Evolutionary conservation across 2,329 filamentous ascomycete genomes (phyloP).

Genomic region (Cephalotrichum gorgonifer): DNA sequence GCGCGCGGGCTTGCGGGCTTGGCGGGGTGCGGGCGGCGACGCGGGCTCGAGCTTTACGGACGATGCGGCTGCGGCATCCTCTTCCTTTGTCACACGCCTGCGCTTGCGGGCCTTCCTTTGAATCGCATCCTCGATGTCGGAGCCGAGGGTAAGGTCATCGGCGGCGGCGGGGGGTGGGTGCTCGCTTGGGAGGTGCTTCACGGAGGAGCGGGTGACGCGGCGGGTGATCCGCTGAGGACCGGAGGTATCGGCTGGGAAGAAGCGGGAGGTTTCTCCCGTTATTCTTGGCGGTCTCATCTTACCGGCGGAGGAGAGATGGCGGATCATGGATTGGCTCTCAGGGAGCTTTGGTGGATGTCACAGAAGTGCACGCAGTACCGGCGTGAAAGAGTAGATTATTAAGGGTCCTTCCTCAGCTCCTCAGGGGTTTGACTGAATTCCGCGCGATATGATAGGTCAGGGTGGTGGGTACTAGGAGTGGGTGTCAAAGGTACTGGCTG

Average conservation of each 20-base stretch:
- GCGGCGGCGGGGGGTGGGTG: not conserved
- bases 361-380: too few relatives aligned
- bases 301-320: not conserved
- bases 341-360: too few relatives aligned
- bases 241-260: constrained; percentile 12
- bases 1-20: constrained; percentile 35
- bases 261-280: constrained; percentile 6
- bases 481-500: not conserved
- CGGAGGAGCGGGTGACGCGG: constrained; percentile 12
- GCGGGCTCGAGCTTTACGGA: constrained; percentile 10
- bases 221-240: constrained; percentile 2
- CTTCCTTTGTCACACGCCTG: constrained; percentile 15
- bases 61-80: too few relatives aligned
- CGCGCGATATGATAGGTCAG: not conserved
- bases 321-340: not conserved
- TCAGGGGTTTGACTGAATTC: not conserved
- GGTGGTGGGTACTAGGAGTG: not conserved
- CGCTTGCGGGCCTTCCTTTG: constrained; percentile 19
- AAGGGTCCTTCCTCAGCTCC: not conserved
- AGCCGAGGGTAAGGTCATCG: constrained; percentile 1
- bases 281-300: not conserved
- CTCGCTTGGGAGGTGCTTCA: constrained; percentile 14
- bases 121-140: constrained; percentile 49
- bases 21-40: constrained; percentile 1
- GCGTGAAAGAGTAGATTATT: too few relatives aligned